These are phyloP conservation scores for Jimgerdemannia flammicorona DNA, from an alignment of 192 early-diverging fungal species.

Conservation along the genomic window DNA sequence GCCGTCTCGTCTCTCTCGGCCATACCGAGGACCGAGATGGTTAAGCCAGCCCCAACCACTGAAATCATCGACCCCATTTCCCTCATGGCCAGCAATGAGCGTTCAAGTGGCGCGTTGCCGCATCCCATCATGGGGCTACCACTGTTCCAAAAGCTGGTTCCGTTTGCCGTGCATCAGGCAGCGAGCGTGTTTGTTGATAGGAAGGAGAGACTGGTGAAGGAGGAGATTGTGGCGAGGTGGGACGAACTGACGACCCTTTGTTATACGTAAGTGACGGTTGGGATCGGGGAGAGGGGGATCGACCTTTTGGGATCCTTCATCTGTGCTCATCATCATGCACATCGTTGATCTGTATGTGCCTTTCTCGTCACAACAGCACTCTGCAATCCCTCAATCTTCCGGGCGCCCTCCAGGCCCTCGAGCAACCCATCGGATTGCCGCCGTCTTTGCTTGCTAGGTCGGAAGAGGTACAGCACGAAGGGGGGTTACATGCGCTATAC, in stretches of 20 bases:
- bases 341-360: too few relatives aligned
- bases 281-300: too few relatives aligned
- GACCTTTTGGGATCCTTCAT: not conserved
- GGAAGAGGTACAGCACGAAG: constrained; percentile 69
- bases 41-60: constrained; percentile 49
- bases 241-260: constrained; percentile 49
- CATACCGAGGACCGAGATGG: constrained; percentile 71
- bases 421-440: constrained; percentile 76
- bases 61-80: constrained; percentile 65
- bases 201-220: constrained; percentile 72
- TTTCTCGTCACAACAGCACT: not conserved
- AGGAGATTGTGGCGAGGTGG: constrained; percentile 57
- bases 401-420: constrained; percentile 37
- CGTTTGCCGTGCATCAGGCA: constrained; percentile 89
- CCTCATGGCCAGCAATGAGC: constrained; percentile 52
- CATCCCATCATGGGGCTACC: constrained; percentile 57
- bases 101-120: constrained; percentile 25
- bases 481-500: constrained; percentile 62
- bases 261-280: not conserved
- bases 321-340: not conserved
- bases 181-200: constrained; percentile 82
- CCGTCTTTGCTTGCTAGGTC: constrained; percentile 63
- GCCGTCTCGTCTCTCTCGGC: constrained; percentile 47
- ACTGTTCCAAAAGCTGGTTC: constrained; percentile 82
- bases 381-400: constrained; percentile 22